phyloP scores from a whole-genome alignment of 148 eudicot species.

The Rheum nobile region DNA sequence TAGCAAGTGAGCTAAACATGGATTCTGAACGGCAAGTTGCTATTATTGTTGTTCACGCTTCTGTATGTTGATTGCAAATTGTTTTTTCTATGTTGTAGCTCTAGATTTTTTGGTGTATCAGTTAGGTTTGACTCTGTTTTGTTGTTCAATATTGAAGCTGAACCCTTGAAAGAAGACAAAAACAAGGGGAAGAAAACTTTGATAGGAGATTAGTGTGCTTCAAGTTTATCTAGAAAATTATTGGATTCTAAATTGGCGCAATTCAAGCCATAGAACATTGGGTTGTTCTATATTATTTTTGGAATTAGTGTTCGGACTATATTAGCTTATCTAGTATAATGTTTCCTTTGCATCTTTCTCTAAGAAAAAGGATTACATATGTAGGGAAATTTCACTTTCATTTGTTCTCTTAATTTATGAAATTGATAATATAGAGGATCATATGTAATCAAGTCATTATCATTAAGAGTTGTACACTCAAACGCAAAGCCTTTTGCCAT shows the following conservation, averaged over 20 bases:
- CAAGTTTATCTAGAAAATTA: background rate
- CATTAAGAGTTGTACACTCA: constrained; percentile 5
- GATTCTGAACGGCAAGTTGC: background rate
- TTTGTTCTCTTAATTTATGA: too few species aligned
- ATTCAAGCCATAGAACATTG: background rate
- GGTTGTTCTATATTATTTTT: background rate
- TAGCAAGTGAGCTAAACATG: background rate
- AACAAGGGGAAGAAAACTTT: too few species aligned
- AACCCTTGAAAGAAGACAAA: background rate
- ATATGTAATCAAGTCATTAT: background rate
- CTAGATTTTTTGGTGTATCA: background rate
- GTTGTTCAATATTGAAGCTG: background rate
- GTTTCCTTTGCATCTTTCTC: background rate
- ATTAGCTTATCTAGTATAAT: too few species aligned
- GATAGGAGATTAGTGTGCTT: background rate
- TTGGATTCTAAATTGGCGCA: background rate
- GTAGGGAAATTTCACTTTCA: too few species aligned
- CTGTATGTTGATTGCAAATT: background rate
- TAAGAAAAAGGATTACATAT: background rate
- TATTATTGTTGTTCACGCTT: background rate
- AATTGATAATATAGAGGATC: background rate
- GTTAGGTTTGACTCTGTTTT: background rate
- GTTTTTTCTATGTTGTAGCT: background rate
- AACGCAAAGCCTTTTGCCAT: constrained; percentile 1
- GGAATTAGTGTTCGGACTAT: background rate